Evolutionary conservation across 805 yeast genomes (phyloP), one percentile per base, ranked within the genome.

Genomic region (Alloascoidea africana): DNA sequence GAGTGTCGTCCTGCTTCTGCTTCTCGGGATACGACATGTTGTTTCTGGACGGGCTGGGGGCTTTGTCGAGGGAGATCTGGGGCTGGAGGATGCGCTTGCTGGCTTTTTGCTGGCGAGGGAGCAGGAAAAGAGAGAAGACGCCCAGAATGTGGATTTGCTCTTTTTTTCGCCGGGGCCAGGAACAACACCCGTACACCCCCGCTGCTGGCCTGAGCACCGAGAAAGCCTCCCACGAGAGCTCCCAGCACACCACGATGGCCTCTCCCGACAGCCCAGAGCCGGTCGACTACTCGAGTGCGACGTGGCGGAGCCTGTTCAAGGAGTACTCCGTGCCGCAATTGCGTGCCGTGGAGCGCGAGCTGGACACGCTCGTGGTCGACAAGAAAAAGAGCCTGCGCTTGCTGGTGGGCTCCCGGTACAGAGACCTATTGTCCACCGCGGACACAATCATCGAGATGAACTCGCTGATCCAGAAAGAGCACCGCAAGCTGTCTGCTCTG

Each of bases 341-440:
- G 8, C 30, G 30, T 8, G n/a, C 8, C 30, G n/a, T 23, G 13
- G 30, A 23, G n/a, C 8, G n/a, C 13, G 30, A 23, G 8, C 30
- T 23, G 8, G 30, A 23, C 13, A 23, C 8, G 30, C 30, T 8
- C 8, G n/a, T n/a, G n/a, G 30, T n/a, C 30, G 32, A 32, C 32
- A 48, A 46, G 37, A 43, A 39, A 37, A 37, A 34, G 13, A 44
- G 44, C 27, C 35, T 48, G 14, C 40, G 52, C 16, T 27, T 42
- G 19, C 38, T 48, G 33, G 42, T 48, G 2, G 52, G 52, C 4
- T 32, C 34, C n/a, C 33, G 43, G 30, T 48, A 45, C 34, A 36
- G 37, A 16, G 49, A 48, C 34, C 37, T 48, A 37, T 41, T 48
- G 6, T 36, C 36, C 8, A 48, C 50, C 5, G 47, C 52, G 2